Base-by-base conservation (phyloP, 2,329 filamentous ascomycete genomes). In the Nigrospora oryzae region DNA sequence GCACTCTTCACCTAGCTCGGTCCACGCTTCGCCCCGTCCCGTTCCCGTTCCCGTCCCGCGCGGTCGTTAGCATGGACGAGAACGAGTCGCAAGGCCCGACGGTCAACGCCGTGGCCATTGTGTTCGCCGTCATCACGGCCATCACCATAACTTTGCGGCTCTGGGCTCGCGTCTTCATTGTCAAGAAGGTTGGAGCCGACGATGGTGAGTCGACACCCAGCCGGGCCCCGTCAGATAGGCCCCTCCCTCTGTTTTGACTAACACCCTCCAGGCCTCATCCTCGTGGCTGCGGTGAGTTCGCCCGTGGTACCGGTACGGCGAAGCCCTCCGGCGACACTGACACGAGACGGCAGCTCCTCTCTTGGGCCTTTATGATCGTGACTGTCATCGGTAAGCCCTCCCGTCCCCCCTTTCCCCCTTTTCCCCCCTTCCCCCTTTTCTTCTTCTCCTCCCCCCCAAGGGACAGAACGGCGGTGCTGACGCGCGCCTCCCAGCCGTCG, bases 141-240 rank as follows among this genome's bases (percentile, higher is more conserved):
- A 38, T 69, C 17, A 61, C 66, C 14, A 52, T 70, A 23, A 42
- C 43, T 30, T 52, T 69, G 30, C 56, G 67, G 16, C 48, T 69
- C 10, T 69, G 64, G 50, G 60, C 67, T 17, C 60, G 67, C 5
- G 46, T 67, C 14, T 63, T 59, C 48, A 59, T 70, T 13, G 53
- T 68, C 40, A 55, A 59, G 46, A 52, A 49, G 4, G 48, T 63
- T 10, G 58, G 58, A 19, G 32, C 53, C 13, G 61, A 63, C 48
- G 61, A 63, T 52, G 55, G 60, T 57, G 45, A 42, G 40, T 42
- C 19, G 16, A 36, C 23, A 10, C 23, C 23, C 23, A 28, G 7
- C 23, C 23, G 23, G 23, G 5, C 23, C 23, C 7, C 10, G 2
- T 28, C 7, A 6, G 5, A 28, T 28, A 28, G 23, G 23, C 23